Conservation (phyloP, 257 asterid genomes). For the Catharanthus roseus region DNA sequence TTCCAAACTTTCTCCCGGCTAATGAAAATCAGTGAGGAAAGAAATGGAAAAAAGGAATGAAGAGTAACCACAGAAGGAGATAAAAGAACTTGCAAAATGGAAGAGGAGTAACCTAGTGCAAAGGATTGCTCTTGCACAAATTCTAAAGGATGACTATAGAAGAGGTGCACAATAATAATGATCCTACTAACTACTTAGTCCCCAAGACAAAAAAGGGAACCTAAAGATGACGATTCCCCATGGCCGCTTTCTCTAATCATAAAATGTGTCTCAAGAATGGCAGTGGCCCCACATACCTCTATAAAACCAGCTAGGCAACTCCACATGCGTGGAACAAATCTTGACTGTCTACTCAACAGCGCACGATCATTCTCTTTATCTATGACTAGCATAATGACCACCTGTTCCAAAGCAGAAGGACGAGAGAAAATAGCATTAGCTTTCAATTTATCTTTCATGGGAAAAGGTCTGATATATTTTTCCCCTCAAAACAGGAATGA, state of each 20-base stretch:
- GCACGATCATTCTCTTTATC: conserved; percentile 87
- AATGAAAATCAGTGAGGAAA: conserved; percentile 19
- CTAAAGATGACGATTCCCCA: background rate
- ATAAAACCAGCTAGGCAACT: conserved; percentile 97
- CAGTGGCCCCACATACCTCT: conserved; percentile 48
- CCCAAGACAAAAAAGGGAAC: background rate
- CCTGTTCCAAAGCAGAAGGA: conserved; percentile 39
- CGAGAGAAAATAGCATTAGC: conserved; percentile 5
- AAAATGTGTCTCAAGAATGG: background rate
- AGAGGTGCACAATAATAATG: background rate
- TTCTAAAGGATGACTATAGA: background rate
- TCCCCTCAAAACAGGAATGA: conserved; percentile 2
- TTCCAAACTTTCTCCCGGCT: conserved; percentile 97
- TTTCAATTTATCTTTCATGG: conserved; percentile 5
- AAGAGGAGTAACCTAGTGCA: background rate
- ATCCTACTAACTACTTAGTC: background rate
- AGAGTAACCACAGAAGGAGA: background rate
- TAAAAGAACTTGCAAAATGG: background rate
- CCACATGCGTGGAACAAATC: conserved; percentile 99
- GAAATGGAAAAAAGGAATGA: background rate
- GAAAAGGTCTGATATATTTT: background rate
- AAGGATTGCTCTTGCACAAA: background rate
- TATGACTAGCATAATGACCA: conserved; percentile 90
- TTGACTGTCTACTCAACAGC: conserved; percentile 78
- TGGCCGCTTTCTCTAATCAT: background rate